phyloP scores from a whole-genome alignment of 257 asterid genomes.

The Paraleonurus japonicus region DNA sequence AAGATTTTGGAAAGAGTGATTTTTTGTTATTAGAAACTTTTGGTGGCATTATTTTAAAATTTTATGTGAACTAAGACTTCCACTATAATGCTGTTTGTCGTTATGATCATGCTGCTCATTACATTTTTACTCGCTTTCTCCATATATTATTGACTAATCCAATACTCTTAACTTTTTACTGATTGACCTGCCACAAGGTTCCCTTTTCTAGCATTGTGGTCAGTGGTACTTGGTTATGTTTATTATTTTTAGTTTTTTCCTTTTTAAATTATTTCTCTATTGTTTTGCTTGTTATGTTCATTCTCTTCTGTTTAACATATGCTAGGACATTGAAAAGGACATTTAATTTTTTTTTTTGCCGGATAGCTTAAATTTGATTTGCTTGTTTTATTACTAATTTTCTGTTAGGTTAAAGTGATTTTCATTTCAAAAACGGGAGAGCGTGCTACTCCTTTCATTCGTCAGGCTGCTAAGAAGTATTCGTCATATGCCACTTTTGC shows the following conservation, averaged over 20 bases:
- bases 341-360: neutral
- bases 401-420: slow-evolving; percentile 73
- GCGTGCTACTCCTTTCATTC: slow-evolving; percentile 90
- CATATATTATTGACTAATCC: neutral
- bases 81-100: neutral
- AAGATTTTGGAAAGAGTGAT: slow-evolving; percentile 12
- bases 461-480: slow-evolving; percentile 75
- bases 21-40: slow-evolving; percentile 1
- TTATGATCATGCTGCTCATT: neutral
- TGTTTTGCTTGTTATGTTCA: neutral
- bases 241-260: neutral
- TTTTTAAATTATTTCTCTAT: neutral
- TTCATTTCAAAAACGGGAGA: slow-evolving; percentile 92
- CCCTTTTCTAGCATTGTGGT: neutral
- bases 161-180: too few relatives aligned
- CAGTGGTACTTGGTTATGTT: neutral
- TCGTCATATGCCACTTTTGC: slow-evolving; percentile 74
- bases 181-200: neutral
- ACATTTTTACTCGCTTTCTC: neutral
- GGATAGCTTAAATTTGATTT: neutral
- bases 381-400: neutral
- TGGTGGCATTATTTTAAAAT: neutral
- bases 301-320: neutral
- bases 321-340: neutral
- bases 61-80: neutral